phyloP scores from a whole-genome alignment of 768 basidiomycete species.

The Gymnopilus junonius region DNA sequence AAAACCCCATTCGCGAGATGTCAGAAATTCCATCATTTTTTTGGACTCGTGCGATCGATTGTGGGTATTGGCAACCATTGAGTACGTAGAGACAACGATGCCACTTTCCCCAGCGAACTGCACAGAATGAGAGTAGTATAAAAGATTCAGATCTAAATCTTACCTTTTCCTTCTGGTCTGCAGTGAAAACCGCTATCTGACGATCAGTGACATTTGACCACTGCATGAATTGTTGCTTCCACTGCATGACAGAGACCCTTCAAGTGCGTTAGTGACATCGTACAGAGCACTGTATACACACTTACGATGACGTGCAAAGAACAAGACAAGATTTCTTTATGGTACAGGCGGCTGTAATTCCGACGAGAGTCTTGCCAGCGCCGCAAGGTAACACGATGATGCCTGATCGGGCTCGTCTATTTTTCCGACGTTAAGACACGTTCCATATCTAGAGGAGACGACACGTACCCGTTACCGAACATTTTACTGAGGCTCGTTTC shows the following conservation, averaged over 20 bases:
- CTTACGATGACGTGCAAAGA: conserved; percentile 96
- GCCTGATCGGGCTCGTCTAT: conserved; percentile 92
- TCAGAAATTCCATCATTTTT: conserved; percentile 99
- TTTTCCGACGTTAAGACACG: background rate
- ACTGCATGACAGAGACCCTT: conserved; percentile 96
- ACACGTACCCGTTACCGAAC: conserved; percentile 94
- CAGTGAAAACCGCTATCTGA: conserved; percentile 97
- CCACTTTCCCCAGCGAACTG: conserved; percentile 97
- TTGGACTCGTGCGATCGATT: conserved; percentile 99
- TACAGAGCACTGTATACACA: conserved; percentile 14
- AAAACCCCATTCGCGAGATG: conserved; percentile 99
- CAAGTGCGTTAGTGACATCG: conserved; percentile 8
- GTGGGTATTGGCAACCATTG: conserved; percentile 99
- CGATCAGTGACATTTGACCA: conserved; percentile 98
- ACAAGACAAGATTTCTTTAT: conserved; percentile 99
- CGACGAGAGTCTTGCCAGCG: conserved; percentile 97
- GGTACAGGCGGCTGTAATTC: conserved; percentile 99
- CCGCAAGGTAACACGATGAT: conserved; percentile 99
- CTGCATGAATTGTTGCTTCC: conserved; percentile 97
- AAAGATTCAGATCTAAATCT: conserved; percentile 8
- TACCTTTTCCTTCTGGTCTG: conserved; percentile 97
- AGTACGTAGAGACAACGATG: conserved; percentile 98
- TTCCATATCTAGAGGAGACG: conserved; percentile 1
- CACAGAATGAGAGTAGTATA: background rate
- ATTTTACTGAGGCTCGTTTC: conserved; percentile 99